These are phyloP conservation scores for Nicotiana rustica DNA, from an alignment of 305 asterid species.

Conservation along the genomic window DNA sequence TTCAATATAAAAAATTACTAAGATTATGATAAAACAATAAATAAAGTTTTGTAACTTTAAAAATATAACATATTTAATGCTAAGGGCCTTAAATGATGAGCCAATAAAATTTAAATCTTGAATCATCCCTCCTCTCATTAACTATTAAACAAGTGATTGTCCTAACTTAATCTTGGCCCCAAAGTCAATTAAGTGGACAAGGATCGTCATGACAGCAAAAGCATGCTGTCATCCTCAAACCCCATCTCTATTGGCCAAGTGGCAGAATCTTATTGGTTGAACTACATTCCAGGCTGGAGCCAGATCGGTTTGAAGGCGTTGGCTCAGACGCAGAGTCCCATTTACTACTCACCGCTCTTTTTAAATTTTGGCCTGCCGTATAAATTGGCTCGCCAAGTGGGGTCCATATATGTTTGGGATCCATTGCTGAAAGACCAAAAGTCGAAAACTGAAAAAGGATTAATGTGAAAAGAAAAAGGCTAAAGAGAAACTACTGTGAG, in stretches of 20 bases:
- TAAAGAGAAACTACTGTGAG: slow-evolving; percentile 15
- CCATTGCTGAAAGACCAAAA: not conserved
- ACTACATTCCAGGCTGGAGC: slow-evolving; percentile 11
- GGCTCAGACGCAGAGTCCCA: not conserved
- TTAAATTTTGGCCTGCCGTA: not conserved
- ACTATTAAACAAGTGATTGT: not conserved
- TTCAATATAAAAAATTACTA: too few relatives aligned
- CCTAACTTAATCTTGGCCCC: not conserved
- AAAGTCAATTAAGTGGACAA: not conserved
- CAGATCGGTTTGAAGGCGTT: not conserved
- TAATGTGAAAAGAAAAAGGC: not conserved
- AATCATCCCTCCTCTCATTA: too few relatives aligned
- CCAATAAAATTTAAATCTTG: too few relatives aligned
- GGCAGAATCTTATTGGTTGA: not conserved
- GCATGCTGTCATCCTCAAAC: slow-evolving; percentile 31
- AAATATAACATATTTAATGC: too few relatives aligned
- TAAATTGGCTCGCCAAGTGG: not conserved
- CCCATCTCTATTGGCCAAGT: not conserved
- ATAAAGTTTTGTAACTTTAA: too few relatives aligned
- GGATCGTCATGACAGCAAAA: slow-evolving; percentile 29
- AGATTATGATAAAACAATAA: too few relatives aligned
- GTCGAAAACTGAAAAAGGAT: not conserved
- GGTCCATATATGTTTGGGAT: not conserved
- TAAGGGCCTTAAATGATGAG: too few relatives aligned
- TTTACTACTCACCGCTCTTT: slow-evolving; percentile 25